Conservation (phyloP, 73 alveolate genomes). For the Paraurostyla sp. region DNA sequence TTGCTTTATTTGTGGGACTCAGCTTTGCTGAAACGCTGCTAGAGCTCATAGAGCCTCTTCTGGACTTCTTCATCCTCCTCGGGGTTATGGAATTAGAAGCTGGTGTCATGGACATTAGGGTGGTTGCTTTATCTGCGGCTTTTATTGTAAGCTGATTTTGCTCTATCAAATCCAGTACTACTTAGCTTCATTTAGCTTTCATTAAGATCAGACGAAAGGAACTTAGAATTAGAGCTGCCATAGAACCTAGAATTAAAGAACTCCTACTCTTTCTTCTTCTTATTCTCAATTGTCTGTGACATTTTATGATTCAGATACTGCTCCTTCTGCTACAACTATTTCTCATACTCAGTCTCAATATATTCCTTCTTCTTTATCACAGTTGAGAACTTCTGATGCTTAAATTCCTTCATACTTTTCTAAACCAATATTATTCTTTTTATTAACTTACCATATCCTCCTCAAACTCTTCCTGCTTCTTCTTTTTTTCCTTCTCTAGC, state of each 20-base stretch:
- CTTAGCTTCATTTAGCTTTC: not conserved
- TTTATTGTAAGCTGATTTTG: slow-evolving; percentile 13
- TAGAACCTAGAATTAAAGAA: not conserved
- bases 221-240: slow-evolving; percentile 7
- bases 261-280: slow-evolving; percentile 8
- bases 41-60: not conserved
- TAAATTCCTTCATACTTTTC: slow-evolving; percentile 14
- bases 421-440: too few species aligned
- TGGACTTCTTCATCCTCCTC: slow-evolving; percentile 23
- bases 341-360: not conserved
- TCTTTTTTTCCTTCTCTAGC: slow-evolving; percentile 33
- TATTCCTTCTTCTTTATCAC: slow-evolving; percentile 17
- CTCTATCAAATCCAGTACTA: not conserved
- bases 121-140: not conserved
- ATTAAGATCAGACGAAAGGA: not conserved
- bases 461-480: not conserved
- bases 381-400: not conserved
- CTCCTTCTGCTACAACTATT: not conserved
- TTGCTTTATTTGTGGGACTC: not conserved
- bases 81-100: not conserved
- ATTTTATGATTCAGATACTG: not conserved
- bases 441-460: too few species aligned
- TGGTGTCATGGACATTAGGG: not conserved
- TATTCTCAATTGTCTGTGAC: not conserved
- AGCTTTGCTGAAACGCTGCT: not conserved